phyloP scores from a whole-genome alignment of 257 asterid genomes.

The Echium plantagineum region DNA sequence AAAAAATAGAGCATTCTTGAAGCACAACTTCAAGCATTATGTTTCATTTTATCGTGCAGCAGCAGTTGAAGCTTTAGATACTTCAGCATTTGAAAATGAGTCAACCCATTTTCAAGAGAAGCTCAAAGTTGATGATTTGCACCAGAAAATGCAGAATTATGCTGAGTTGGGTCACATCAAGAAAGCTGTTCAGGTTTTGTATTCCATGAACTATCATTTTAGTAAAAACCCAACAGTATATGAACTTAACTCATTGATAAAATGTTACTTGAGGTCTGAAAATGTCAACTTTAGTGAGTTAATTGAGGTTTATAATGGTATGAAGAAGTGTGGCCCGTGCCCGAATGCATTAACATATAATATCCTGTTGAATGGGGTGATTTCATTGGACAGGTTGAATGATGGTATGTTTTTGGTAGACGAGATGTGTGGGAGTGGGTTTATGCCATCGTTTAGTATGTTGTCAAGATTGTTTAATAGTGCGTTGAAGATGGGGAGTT shows the following conservation, averaged over 20 bases:
- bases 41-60: constrained; percentile 10
- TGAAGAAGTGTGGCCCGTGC: too few species aligned
- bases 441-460: constrained; percentile 29
- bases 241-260: too few species aligned
- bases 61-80: constrained; percentile 8
- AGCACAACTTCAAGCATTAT: constrained; percentile 1
- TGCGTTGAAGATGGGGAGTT: constrained; percentile 21
- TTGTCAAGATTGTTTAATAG: constrained; percentile 36
- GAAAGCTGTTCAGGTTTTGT: constrained; percentile 31
- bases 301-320: too few species aligned
- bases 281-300: too few species aligned
- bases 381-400: too few species aligned
- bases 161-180: constrained; percentile 35
- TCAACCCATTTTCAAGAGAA: constrained; percentile 8
- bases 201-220: too few species aligned
- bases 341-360: too few species aligned
- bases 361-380: too few species aligned
- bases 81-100: background rate
- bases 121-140: constrained; percentile 22
- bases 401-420: too few species aligned
- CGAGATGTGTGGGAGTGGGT: too few species aligned
- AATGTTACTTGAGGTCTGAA: too few species aligned
- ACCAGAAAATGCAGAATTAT: constrained; percentile 30
- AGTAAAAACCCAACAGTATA: too few species aligned
- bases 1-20: background rate